These are phyloP conservation scores for Phyllosticta paracitricarpa DNA, from an alignment of 2,329 filamentous ascomycete species.

Conservation along the genomic window DNA sequence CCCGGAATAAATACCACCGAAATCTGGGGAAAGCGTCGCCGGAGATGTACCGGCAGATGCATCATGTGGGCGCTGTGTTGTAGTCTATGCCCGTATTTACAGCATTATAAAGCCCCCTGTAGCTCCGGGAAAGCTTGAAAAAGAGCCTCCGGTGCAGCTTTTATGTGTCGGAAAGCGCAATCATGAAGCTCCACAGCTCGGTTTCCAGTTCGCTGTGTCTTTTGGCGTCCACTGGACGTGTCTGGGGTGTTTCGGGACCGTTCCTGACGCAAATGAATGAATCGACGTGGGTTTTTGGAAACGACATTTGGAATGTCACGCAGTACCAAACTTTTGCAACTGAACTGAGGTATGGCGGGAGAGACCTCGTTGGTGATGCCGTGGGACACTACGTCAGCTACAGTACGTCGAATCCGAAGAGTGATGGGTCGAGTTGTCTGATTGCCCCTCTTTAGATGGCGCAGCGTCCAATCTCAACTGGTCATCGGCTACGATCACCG, in stretches of 20 bases:
- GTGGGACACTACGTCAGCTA: conserved; percentile 37
- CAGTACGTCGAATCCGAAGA: conserved; percentile 20
- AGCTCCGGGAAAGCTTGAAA: not conserved
- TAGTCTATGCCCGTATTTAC: not conserved
- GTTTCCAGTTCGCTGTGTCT: not conserved
- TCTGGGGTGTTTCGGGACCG: conserved; percentile 9
- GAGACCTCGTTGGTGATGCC: conserved; percentile 33
- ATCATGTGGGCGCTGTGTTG: not conserved
- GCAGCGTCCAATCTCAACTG: conserved; percentile 38
- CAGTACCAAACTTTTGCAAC: conserved; percentile 29
- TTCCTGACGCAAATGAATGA: conserved; percentile 26
- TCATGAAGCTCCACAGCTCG: not conserved
- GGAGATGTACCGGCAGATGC: not conserved
- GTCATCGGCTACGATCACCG: conserved; percentile 34
- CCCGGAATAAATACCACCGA: not conserved
- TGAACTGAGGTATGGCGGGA: conserved; percentile 32
- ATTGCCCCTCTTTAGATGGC: conserved; percentile 28
- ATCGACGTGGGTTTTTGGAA: conserved; percentile 30
- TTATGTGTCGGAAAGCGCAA: not conserved
- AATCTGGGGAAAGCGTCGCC: not conserved
- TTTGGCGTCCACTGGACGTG: not conserved
- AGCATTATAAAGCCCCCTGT: not conserved
- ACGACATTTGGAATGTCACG: conserved; percentile 34
- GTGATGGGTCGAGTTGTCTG: not conserved
- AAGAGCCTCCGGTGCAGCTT: not conserved